Evolutionary conservation across 2,329 filamentous ascomycete genomes (phyloP), one percentile per base, ranked within the genome.

Genomic region (Neurospora sp.): DNA sequence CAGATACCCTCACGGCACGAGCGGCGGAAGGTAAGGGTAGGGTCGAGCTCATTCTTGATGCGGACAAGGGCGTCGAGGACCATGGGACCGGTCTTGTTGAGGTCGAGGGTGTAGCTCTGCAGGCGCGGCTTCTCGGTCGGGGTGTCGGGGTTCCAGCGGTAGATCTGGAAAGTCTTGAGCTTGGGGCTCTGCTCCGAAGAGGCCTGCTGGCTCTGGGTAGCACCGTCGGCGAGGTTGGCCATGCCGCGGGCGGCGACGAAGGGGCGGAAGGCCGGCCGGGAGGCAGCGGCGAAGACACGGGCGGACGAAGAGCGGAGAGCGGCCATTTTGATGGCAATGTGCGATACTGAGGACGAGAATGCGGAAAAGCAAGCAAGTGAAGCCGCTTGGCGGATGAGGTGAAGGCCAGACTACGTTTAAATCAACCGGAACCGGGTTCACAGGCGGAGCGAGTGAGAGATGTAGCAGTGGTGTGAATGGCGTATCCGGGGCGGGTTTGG

Each of bases 41-140:
- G 93, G 82, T 99, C 96, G 73, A 97, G 83, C 87, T 99, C 96
- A 82, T 99, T 99, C 91, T 99, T 99, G 84, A 99, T 97, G 77
- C 95, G 87, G 81, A 99, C 96, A 77, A 99, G 85, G 70, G 96
- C 96, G 81, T 99, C 96, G 78, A 99, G 84, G 83, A 99, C 90
- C 96, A 99, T 99, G 75, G 96, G 96, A 39, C 96, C 96, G 57
- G 96, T 99, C 91, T 98, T 97, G 87, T 98, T 98, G 77, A 99
- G 84, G 80, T 99, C 96, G 78, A 99, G 86, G 41, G 92, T 92
- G 84, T 98, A 99, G 75, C 88, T 88, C 86, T 99, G 93, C 92
- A 99, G 97, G 81, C 86, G 87, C 72, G 96, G 96, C 89, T 99
- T 99, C 82, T 92, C 90, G 78, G 89, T 89, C 71, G 96, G 96